phyloP scores from a whole-genome alignment of 106 monocot species.

The Chionographis japonica region DNA sequence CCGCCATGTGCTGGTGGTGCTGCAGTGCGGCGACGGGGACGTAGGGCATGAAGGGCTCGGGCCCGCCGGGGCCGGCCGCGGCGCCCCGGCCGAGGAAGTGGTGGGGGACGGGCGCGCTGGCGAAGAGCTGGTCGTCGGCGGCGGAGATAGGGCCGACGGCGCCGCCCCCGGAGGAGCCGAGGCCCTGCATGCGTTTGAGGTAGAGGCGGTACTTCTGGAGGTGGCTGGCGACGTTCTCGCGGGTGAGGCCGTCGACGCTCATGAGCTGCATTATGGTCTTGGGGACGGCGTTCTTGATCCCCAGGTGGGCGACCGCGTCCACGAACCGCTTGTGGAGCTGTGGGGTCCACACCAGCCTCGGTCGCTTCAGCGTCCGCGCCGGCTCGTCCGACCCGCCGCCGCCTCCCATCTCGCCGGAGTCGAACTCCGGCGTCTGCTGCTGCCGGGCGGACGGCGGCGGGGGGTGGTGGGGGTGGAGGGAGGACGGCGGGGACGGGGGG shows the following conservation, averaged over 20 bases:
- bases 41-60: slow-evolving; percentile 7
- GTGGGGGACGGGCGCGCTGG: slow-evolving; percentile 35
- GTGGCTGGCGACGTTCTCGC: slow-evolving; percentile 73
- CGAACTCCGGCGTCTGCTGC: neutral
- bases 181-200: slow-evolving; percentile 38
- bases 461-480: neutral
- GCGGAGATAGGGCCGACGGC: slow-evolving; percentile 7
- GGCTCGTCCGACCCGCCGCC: slow-evolving; percentile 37
- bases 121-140: slow-evolving; percentile 48
- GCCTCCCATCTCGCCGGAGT: slow-evolving; percentile 5
- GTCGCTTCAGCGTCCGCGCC: slow-evolving; percentile 51
- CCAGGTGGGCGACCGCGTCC: slow-evolving; percentile 61
- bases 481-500: neutral
- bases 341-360: slow-evolving; percentile 68
- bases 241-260: slow-evolving; percentile 67
- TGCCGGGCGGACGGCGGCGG: neutral
- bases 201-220: slow-evolving; percentile 78
- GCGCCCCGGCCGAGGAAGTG: slow-evolving; percentile 31
- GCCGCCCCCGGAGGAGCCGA: slow-evolving; percentile 6
- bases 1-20: slow-evolving; percentile 33
- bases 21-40: slow-evolving; percentile 17
- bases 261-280: slow-evolving; percentile 75
- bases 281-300: slow-evolving; percentile 70
- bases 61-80: neutral
- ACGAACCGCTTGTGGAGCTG: slow-evolving; percentile 76